These are phyloP conservation scores for Domatiomyces catenatus DNA, from an alignment of 2,329 filamentous ascomycete species.

Conservation along the genomic window DNA sequence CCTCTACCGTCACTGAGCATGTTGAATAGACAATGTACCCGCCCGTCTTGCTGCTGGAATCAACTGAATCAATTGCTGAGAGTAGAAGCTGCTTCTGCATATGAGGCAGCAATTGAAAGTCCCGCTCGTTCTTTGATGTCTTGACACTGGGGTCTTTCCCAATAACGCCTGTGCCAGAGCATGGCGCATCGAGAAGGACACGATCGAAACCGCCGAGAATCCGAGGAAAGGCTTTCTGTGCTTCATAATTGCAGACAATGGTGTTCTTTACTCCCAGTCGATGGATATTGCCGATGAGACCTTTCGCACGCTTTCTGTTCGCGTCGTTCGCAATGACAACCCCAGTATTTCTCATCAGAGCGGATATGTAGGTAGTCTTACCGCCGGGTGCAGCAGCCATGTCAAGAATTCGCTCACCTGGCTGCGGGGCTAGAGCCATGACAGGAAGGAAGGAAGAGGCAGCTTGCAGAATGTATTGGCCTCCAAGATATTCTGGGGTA, in stretches of 20 bases:
- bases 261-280: slow-evolving; percentile 86
- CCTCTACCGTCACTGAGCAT: slow-evolving; percentile 84
- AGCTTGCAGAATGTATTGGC: slow-evolving; percentile 94
- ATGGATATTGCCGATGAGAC: slow-evolving; percentile 95
- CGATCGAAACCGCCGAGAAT: slow-evolving; percentile 93
- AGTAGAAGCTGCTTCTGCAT: slow-evolving; percentile 88
- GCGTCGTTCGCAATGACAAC: slow-evolving; percentile 93
- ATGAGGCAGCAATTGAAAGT: slow-evolving; percentile 87
- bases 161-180: slow-evolving; percentile 93
- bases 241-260: slow-evolving; percentile 90
- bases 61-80: slow-evolving; percentile 84
- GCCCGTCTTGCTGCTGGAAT: slow-evolving; percentile 80
- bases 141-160: slow-evolving; percentile 94
- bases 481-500: slow-evolving; percentile 91
- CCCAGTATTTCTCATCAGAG: slow-evolving; percentile 93
- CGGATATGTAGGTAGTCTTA: slow-evolving; percentile 93
- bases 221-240: slow-evolving; percentile 70
- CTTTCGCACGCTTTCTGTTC: slow-evolving; percentile 83
- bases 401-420: slow-evolving; percentile 80
- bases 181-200: slow-evolving; percentile 84
- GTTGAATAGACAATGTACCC: slow-evolving; percentile 96
- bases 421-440: slow-evolving; percentile 90
- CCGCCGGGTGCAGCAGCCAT: slow-evolving; percentile 92
- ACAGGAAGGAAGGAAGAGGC: slow-evolving; percentile 93
- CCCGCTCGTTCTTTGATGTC: slow-evolving; percentile 92